phyloP scores from a whole-genome alignment of 106 monocot genomes.

The Chionographis japonica region DNA sequence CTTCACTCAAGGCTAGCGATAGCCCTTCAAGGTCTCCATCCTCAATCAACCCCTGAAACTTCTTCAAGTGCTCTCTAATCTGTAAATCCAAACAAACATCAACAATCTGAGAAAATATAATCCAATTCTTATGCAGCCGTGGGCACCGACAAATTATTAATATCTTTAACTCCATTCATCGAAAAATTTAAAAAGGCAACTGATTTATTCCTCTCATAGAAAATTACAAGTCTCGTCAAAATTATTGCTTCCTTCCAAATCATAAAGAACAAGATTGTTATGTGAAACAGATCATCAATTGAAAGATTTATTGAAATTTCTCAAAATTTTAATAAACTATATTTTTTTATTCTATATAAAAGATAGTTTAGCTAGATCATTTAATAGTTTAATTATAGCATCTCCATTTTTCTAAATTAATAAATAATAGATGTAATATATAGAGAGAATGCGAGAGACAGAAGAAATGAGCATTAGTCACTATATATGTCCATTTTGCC shows the following conservation, averaged over 20 bases:
- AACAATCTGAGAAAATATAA: not conserved
- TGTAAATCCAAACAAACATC: constrained; percentile 6
- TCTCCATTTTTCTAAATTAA: not conserved
- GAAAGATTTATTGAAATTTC: no score
- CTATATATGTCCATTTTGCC: no score
- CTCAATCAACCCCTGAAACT: constrained; percentile 44
- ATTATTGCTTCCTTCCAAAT: no score
- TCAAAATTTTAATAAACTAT: no score
- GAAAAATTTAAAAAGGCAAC: no score
- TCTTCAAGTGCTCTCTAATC: constrained; percentile 62
- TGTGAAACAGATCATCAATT: no score
- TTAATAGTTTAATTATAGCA: not conserved
- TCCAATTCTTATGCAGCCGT: not conserved
- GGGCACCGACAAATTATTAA: no score
- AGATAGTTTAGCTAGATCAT: not conserved
- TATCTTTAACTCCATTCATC: no score
- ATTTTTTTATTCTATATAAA: not conserved
- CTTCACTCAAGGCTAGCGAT: constrained; percentile 43
- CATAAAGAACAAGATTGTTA: no score
- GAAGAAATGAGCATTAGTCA: not conserved
- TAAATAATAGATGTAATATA: not conserved
- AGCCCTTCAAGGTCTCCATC: constrained; percentile 67
- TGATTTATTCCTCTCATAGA: no score
- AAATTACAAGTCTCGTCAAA: no score
- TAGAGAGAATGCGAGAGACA: not conserved